Evolutionary conservation across 306 rosid genomes (phyloP).

Genomic region (Carpinus viminea): DNA sequence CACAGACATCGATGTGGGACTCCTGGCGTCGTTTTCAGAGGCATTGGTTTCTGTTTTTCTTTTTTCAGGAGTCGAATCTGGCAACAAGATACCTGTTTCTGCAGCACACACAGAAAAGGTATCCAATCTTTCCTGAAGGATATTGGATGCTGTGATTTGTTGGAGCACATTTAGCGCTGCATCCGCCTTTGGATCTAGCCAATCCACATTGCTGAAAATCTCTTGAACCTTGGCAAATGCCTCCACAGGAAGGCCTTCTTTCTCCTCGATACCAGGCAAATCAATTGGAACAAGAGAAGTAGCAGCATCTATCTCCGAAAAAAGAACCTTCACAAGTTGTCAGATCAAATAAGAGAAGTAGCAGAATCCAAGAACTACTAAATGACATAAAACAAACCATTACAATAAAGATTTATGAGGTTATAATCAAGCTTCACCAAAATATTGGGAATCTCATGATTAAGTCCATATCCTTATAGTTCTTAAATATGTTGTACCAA

Average conservation of each 20-base stretch:
- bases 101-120: slow-evolving; percentile 31
- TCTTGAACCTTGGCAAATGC: slow-evolving; percentile 92
- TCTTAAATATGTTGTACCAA: not conserved
- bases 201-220: slow-evolving; percentile 79
- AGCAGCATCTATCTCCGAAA: slow-evolving; percentile 88
- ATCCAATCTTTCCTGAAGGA: slow-evolving; percentile 48
- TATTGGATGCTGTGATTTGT: slow-evolving; percentile 56
- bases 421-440: too few species aligned
- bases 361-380: slow-evolving; percentile 46
- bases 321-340: slow-evolving; percentile 62
- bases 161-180: slow-evolving; percentile 61
- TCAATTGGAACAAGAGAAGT: slow-evolving; percentile 66
- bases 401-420: too few species aligned
- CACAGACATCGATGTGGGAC: slow-evolving; percentile 18
- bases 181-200: slow-evolving; percentile 79
- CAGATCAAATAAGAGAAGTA: slow-evolving; percentile 47
- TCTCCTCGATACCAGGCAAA: slow-evolving; percentile 71
- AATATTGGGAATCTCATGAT: too few species aligned
- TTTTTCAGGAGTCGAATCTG: slow-evolving; percentile 41
- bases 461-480: too few species aligned
- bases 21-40: slow-evolving; percentile 17
- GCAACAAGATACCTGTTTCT: slow-evolving; percentile 36
- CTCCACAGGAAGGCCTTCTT: slow-evolving; percentile 91
- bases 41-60: slow-evolving; percentile 23
- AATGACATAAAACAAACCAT: not conserved